Evolutionary conservation across 495 filamentous ascomycete genomes (phyloP).

Genomic region (Cercophora samala): DNA sequence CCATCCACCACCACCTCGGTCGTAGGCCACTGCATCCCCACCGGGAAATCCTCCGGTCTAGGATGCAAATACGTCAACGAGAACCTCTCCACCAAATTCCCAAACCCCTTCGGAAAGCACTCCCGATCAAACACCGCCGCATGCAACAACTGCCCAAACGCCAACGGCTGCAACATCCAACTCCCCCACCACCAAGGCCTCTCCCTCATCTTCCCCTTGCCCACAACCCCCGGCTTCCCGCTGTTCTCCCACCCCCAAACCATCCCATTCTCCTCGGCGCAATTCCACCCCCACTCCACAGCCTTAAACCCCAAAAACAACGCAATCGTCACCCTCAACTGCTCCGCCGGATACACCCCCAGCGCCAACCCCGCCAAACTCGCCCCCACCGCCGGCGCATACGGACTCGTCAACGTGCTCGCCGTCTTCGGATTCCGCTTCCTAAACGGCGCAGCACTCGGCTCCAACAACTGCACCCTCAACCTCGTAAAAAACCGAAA

Average conservation of each 20-base stretch:
- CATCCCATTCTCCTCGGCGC: constrained; percentile 73
- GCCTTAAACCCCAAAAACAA: constrained; percentile 76
- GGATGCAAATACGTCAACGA: constrained; percentile 74
- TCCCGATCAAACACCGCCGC: constrained; percentile 91
- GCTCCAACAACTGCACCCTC: constrained; percentile 70
- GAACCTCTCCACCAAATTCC: constrained; percentile 67
- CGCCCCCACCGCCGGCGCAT: constrained; percentile 84
- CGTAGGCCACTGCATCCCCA: constrained; percentile 66
- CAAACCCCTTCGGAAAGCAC: constrained; percentile 69
- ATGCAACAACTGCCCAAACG: constrained; percentile 86
- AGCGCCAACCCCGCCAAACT: constrained; percentile 79
- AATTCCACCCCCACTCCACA: constrained; percentile 83
- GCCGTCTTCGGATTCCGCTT: constrained; percentile 75
- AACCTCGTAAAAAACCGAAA: constrained; percentile 85
- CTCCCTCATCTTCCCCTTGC: constrained; percentile 37
- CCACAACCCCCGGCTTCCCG: constrained; percentile 19
- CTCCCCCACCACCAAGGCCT: constrained; percentile 90
- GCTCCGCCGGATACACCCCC: constrained; percentile 71
- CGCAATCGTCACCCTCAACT: constrained; percentile 72
- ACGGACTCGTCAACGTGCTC: constrained; percentile 68
- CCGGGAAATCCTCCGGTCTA: constrained; percentile 66
- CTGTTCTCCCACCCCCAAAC: constrained; percentile 55
- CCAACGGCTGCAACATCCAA: constrained; percentile 92
- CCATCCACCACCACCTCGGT: constrained; percentile 75
- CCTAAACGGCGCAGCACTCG: constrained; percentile 71